Base-by-base conservation (phyloP, 108 stramenopile species). In the Pseudonitzschia pungens region DNA sequence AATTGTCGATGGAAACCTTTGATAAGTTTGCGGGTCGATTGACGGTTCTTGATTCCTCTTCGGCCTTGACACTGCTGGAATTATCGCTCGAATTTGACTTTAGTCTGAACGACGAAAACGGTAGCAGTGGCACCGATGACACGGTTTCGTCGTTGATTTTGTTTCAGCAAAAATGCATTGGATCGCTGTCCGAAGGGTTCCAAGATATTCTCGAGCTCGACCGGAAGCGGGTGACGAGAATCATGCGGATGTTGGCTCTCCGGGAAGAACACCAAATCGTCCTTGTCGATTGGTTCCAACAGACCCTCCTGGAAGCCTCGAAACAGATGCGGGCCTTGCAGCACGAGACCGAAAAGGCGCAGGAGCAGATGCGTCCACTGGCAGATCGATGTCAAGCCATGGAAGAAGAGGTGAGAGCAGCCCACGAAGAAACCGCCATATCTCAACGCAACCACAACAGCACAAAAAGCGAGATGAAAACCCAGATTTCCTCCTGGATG, bases 391-490 rank as follows among this genome's bases (percentile, higher is more conserved):
- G 36, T n/a, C 10, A 67, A 67, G 42, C 21, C 8, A 50, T 67
- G 44, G 28, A 20, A 16, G 7, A 48, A n/a, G 44, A 67, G 2
- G 12, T 67, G 21, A 20, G 50, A 40, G 24, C 28, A 9, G 66
- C 66, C 44, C 43, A 48, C 3, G 22, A 67, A 6, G 45, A 44
- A 50, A 48, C 43, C n/a, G 66, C 66, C 43, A 27, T 21, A 10
- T 45, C 45, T 8, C 22, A 67, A 11, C 66, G 66, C 15, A 67
- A 67, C 28, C 45, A 67, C 36, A 22, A 29, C 26, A 48, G 21
- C n/a, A 50, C 66, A 0, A 67, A 67, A 29, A 67, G 66, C 44
- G 66, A 67, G 22, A 67, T 67, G 66, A 67, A 67, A 48, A 67
- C 66, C 20, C 66, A 67, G 36, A 67, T 67, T 43, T 67, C 66